Base-by-base conservation (phyloP, 495 filamentous ascomycete genomes). In the Cudoniella acicularis region DNA sequence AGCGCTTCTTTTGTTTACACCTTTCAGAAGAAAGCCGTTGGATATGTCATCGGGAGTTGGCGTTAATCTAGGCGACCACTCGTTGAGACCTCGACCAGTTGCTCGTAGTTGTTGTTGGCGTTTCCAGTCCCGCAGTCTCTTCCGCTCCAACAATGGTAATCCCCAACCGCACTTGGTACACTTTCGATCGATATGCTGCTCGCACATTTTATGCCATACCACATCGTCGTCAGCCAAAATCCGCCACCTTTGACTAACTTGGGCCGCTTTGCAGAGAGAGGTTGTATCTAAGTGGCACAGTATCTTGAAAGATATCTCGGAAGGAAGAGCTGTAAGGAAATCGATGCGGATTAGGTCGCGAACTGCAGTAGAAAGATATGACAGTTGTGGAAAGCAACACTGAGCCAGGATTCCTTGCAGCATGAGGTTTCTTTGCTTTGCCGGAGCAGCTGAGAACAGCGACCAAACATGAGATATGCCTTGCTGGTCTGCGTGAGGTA, bases 171-270 rank as follows among this genome's bases (percentile, higher is more conserved):
- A 99, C 69, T 96, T 97, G 49, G 86, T 92, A 73, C 94, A 99
- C 70, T 96, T 98, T 50, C 92, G 81, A 64, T 94, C 91, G 54
- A 96, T 98, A 66, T 99, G 94, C 67, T 99, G 94, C 75, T 97
- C 92, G 67, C 94, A 99, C 93, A 99, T 98, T 55, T 86, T 87
- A 64, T 97, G 93, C 94, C 94, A 99, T 1, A 99, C 94, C 22
- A 96, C 87, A 73, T 99, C 93, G 67, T 96, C 92, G 69, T 97
- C 95, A 1, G 94, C 94, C 23, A 99, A 71, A 52, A 79, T 79
- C 56, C 88, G 82, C 94, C 94, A 99, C 56, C 85, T 80, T 55
- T 84, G 84, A 69, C 91, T 96, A 40, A 99, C 95, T 72, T 97
- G 95, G 2, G 95, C 91, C 8, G 93, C 94, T 70, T 96, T 96